Evolutionary conservation across 495 filamentous ascomycete species (phyloP), one percentile per base, ranked within the genome.

Genomic region (Penicillium subrubescens): DNA sequence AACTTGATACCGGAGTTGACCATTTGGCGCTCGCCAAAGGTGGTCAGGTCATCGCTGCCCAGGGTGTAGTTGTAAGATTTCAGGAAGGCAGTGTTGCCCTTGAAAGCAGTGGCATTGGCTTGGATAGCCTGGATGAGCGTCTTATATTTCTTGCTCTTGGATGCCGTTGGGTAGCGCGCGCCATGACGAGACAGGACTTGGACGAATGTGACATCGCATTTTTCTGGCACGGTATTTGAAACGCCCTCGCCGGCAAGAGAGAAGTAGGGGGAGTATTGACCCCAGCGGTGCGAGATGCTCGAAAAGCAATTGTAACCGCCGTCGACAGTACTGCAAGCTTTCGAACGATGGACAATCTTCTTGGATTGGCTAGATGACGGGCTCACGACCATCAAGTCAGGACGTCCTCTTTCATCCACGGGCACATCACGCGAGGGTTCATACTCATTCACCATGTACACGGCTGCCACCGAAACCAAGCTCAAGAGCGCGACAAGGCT

Each of bases 261-360:
- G 79, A 90, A 96, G 74, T 86, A 93, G 15, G 93, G 92, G 23
- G 91, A 91, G 75, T 97, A 95, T 70, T 93, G 91, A 58, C 92
- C 93, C 93, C 92, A 96, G 61, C 76, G 84, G 63, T 90, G 92
- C 5, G 91, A 85, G 48, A 89, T 79, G 17, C 81, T 59, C 11
- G 81, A 62, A 37, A 80, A 75, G 73, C 88, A 91, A 64, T 87
- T 85, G 72, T 88, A 93, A 31, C 91, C 92, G 55, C 75, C 67
- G 15, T 84, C 65, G 15, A 87, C 75, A 3, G 80, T 84, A 70
- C 89, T 88, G 74, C 90, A 93, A 15, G 68, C 37, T 7, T 25
- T 34, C 5, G 57, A 39, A 51, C 31, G 56, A 23, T 21, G 59
- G 15, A 51, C 27, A 19, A 17, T 46, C 57, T n/a, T 34, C 10